These are phyloP conservation scores for Eudorina sp. DNA, from an alignment of 139 green algal genomes.

Conservation along the genomic window DNA sequence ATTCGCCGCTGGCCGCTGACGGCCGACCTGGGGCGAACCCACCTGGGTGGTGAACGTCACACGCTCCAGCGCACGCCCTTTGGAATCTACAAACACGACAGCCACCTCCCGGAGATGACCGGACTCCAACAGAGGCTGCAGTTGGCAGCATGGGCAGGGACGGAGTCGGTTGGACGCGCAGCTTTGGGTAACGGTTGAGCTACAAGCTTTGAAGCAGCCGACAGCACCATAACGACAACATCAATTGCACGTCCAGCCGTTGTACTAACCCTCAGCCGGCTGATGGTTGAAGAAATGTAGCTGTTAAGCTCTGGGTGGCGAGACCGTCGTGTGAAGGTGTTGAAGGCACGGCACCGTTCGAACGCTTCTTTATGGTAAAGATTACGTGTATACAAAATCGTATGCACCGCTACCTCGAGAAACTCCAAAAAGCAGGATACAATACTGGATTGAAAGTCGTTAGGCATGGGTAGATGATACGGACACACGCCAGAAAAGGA, in stretches of 20 bases:
- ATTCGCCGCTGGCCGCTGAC: no score
- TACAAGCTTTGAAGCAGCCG: no score
- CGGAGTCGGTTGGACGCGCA: no score
- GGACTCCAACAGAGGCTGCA: conserved; percentile 15
- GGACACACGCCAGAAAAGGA: no score
- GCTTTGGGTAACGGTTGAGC: no score
- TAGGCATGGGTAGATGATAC: background rate
- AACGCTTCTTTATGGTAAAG: conserved; percentile 61
- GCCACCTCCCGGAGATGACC: conserved; percentile 71
- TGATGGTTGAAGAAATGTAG: conserved; percentile 59
- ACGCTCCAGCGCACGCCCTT: conserved; percentile 43
- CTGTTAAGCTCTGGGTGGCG: conserved; percentile 61
- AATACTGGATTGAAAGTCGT: background rate
- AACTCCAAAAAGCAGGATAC: conserved; percentile 57
- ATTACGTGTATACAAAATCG: conserved; percentile 30
- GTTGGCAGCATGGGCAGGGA: background rate
- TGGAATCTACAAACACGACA: conserved; percentile 51
- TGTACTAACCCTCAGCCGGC: conserved; percentile 43
- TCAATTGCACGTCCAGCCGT: no score
- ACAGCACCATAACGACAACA: no score
- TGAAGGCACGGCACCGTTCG: conserved; percentile 48
- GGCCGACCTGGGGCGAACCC: no score
- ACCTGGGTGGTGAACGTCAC: conserved; percentile 61
- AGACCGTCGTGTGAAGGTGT: conserved; percentile 41
- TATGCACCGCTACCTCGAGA: conserved; percentile 63